Conservation (phyloP, 177 flowering plant genomes). For the Vitis hybrid region DNA sequence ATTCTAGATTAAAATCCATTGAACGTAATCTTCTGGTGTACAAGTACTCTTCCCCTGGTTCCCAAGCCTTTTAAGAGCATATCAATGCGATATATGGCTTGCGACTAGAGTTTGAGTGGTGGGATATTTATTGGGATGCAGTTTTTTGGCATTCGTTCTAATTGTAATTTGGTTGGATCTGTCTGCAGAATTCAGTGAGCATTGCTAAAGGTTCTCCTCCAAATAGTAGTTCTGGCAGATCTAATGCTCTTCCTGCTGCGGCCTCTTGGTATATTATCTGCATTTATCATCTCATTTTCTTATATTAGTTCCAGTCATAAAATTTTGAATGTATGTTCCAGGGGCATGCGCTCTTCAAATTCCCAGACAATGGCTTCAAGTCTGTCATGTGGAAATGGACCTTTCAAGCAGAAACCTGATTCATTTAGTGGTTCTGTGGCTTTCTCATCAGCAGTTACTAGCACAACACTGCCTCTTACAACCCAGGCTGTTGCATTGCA, state of each 20-base stretch:
- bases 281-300: neutral
- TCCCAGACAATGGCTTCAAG: slow-evolving; percentile 35
- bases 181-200: slow-evolving; percentile 42
- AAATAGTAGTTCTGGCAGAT: slow-evolving; percentile 61
- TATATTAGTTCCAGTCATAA: slow-evolving; percentile 1
- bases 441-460: slow-evolving; percentile 39
- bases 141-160: neutral
- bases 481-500: slow-evolving; percentile 26
- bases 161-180: neutral
- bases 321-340: slow-evolving; percentile 20
- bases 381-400: slow-evolving; percentile 37
- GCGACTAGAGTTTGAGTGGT: neutral
- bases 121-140: neutral
- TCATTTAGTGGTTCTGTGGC: slow-evolving; percentile 23
- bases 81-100: neutral
- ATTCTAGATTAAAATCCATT: neutral
- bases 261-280: slow-evolving; percentile 77
- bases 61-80: too few relatives aligned
- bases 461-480: slow-evolving; percentile 23
- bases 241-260: slow-evolving; percentile 78
- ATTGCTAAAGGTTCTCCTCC: slow-evolving; percentile 61
- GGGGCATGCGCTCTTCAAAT: slow-evolving; percentile 72
- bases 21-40: neutral
- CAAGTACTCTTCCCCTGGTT: neutral
- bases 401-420: slow-evolving; percentile 47